A percentile compares a stretch with the other conserved stretches of the same genome.
Conservation (phyloP, 2,329 filamentous ascomycete species). For the Allantophomopsis lycopodina region DNA sequence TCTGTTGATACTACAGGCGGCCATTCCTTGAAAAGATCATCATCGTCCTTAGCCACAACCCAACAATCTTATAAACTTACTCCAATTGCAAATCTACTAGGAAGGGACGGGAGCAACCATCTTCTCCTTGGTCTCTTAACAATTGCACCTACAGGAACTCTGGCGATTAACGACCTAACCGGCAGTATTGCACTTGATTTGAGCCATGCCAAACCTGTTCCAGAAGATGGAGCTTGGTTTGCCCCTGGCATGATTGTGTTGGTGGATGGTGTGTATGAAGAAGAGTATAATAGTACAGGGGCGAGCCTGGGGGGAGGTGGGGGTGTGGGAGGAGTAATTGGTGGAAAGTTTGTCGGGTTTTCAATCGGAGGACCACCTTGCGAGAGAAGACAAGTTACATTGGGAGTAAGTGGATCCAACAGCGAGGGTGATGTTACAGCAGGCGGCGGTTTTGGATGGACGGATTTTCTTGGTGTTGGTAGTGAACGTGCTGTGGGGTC, state of each 20-base stretch:
- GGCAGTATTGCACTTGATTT: constrained; percentile 81
- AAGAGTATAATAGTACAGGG: constrained; percentile 63
- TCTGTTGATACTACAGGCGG: constrained; percentile 49
- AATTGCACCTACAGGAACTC: constrained; percentile 64
- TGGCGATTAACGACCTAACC: constrained; percentile 76
- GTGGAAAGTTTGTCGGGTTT: constrained; percentile 83
- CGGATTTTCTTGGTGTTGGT: constrained; percentile 86
- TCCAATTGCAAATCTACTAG: constrained; percentile 62
- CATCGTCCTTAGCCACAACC: constrained; percentile 34
- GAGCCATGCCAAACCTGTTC: constrained; percentile 66
- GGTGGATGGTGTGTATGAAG: constrained; percentile 91
- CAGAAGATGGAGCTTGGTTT: constrained; percentile 82
- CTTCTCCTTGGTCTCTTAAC: constrained; percentile 76
- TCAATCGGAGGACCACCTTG: constrained; percentile 86
- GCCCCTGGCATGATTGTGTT: constrained; percentile 92
- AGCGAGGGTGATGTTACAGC: constrained; percentile 43
- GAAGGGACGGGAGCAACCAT: constrained; percentile 72
- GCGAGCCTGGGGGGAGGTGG: constrained; percentile 61
- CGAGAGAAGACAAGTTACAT: constrained; percentile 66
- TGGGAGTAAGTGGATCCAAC: constrained; percentile 51
- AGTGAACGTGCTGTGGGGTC: constrained; percentile 73
- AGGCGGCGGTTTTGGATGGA: constrained; percentile 86
- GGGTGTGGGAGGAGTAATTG: constrained; percentile 79
- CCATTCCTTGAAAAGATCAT: constrained; percentile 41
- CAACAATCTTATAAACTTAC: constrained; percentile 77